Evolutionary conservation across 176 grass and related monocot genomes (phyloP).

Genomic region (Miscanthus lutarioriparius): DNA sequence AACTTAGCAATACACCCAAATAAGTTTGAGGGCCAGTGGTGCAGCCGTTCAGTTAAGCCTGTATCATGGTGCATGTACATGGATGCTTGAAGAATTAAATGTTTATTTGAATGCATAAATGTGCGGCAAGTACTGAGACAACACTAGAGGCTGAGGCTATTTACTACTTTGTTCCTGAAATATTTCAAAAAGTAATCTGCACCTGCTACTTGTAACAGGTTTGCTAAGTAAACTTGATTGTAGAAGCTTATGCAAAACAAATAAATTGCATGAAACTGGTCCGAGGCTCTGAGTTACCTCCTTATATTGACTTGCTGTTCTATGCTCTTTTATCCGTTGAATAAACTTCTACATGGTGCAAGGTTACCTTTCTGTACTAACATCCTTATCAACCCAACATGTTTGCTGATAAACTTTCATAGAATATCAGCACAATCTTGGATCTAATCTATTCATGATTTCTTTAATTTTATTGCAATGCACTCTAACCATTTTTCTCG

Average conservation of each 20-base stretch:
- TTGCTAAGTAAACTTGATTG: not conserved
- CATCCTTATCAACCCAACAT: not conserved
- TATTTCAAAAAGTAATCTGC: not conserved
- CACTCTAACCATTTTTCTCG: constrained; percentile 26
- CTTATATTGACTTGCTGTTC: constrained; percentile 9
- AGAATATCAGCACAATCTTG: not conserved
- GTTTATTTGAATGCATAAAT: not conserved
- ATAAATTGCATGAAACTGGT: constrained; percentile 11
- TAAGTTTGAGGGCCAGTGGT: constrained; percentile 12
- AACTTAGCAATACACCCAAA: not conserved
- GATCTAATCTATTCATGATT: constrained; percentile 8
- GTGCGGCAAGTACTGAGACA: not conserved
- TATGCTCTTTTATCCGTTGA: not conserved
- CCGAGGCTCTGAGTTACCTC: not conserved
- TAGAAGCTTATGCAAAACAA: constrained; percentile 8
- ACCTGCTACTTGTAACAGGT: constrained; percentile 14
- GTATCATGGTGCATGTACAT: not conserved
- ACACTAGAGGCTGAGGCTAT: not conserved
- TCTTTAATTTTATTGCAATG: constrained; percentile 22
- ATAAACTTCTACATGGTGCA: constrained; percentile 15
- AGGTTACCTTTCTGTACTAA: not conserved
- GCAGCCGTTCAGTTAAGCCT: not conserved
- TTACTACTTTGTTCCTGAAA: not conserved
- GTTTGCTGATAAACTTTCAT: constrained; percentile 7
- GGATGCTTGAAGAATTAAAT: constrained; percentile 15